Percentiles rank a stretch among this genome's conserved stretches.
Evolutionary conservation across 768 basidiomycete genomes (phyloP).

Genomic region (Leucosporidium creatinivorum): DNA sequence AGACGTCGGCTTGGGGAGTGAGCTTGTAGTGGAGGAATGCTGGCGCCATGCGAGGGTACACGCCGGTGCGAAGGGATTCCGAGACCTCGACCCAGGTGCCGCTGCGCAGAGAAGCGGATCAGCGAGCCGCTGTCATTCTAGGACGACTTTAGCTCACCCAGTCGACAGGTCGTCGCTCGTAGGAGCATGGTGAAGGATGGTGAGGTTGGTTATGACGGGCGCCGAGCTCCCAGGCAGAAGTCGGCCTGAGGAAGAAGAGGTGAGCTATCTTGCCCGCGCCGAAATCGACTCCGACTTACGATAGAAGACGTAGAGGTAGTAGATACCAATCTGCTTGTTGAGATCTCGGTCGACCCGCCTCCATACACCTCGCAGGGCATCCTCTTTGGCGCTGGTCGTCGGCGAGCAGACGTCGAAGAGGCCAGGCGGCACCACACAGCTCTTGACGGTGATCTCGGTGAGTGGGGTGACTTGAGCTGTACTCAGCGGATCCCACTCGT

Average conservation of each 20-base stretch:
- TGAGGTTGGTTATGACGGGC: conserved; percentile 17
- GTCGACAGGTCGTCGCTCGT: conserved; percentile 64
- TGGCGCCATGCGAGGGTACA: conserved; percentile 40
- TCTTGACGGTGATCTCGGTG: conserved; percentile 27
- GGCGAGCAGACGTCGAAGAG: conserved; percentile 35
- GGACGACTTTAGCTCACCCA: neutral
- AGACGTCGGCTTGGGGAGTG: conserved; percentile 54
- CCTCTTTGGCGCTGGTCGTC: conserved; percentile 29
- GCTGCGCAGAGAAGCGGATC: conserved; percentile 2
- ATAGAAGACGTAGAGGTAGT: conserved; percentile 52
- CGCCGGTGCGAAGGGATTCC: conserved; percentile 72
- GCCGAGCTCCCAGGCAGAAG: conserved; percentile 5
- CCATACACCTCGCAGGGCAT: conserved; percentile 57
- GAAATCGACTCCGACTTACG: neutral
- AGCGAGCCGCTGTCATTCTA: neutral
- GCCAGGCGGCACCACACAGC: conserved; percentile 32
- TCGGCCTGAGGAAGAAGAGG: neutral
- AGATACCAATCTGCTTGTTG: conserved; percentile 55
- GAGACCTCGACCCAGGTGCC: conserved; percentile 51
- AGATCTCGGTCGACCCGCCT: conserved; percentile 76
- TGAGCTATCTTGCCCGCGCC: neutral
- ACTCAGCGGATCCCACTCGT: conserved; percentile 20
- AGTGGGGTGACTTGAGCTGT: conserved; percentile 23
- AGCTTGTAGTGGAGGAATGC: conserved; percentile 43
- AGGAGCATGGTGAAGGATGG: conserved; percentile 51